These are phyloP conservation scores for Phialocephala sp. DNA, from an alignment of 2,329 filamentous ascomycete species.

Conservation along the genomic window DNA sequence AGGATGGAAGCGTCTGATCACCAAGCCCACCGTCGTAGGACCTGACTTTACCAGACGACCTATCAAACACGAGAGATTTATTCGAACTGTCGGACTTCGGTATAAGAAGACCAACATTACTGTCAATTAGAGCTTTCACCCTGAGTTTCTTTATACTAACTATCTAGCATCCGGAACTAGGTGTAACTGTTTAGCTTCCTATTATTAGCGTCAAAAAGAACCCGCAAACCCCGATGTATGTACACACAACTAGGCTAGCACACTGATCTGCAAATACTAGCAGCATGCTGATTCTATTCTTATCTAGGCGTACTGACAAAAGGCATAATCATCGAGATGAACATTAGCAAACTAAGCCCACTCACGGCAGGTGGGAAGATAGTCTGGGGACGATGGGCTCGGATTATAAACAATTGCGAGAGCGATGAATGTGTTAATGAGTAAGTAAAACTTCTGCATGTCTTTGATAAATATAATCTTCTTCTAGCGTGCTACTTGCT, in stretches of 20 bases:
- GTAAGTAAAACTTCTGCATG: too few species aligned
- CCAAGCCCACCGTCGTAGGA: slow-evolving; percentile 83
- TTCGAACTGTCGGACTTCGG: slow-evolving; percentile 76
- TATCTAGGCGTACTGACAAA: too few species aligned
- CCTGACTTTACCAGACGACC: slow-evolving; percentile 84
- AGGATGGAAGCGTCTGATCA: slow-evolving; percentile 73
- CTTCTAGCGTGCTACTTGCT: too few species aligned
- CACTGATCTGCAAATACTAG: slow-evolving; percentile 50
- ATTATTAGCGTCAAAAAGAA: slow-evolving; percentile 81
- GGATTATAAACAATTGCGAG: slow-evolving; percentile 57
- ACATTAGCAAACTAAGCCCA: slow-evolving; percentile 88
- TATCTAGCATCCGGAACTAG: slow-evolving; percentile 70
- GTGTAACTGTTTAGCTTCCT: slow-evolving; percentile 85
- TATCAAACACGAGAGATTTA: slow-evolving; percentile 74
- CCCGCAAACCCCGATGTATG: slow-evolving; percentile 66
- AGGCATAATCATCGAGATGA: slow-evolving; percentile 87
- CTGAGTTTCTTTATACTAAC: neutral
- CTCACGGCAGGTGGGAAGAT: slow-evolving; percentile 93
- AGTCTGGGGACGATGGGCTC: slow-evolving; percentile 83
- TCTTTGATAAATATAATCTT: too few species aligned
- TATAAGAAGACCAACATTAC: slow-evolving; percentile 87
- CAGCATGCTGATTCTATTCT: neutral
- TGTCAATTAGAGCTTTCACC: neutral
- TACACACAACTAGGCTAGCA: slow-evolving; percentile 69
- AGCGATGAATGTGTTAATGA: slow-evolving; percentile 37